Evolutionary conservation across 768 basidiomycete genomes (phyloP), one percentile per base, ranked within the genome.

Genomic region (Psilocybe cyanescens): DNA sequence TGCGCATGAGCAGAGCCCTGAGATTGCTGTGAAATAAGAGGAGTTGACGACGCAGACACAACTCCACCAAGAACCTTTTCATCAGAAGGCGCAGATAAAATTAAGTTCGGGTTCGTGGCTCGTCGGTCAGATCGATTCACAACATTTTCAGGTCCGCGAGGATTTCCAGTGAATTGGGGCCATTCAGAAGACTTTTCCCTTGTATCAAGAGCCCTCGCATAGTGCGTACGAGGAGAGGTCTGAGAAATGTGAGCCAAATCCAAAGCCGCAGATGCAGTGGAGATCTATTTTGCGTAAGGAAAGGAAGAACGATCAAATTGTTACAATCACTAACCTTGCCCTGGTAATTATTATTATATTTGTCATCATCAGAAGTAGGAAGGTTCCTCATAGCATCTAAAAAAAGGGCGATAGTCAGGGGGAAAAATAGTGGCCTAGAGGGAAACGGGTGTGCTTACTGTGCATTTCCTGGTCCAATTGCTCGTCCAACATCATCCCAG

Each of bases 381-480:
- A 92, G 81, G 69, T 94, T 86, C 75, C 87, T 86, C 86, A 95
- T 95, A 8, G 94, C 92, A 75, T 94, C 94, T 94, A 73, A 8
- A 58, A 37, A 58, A 29, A 65, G 30, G 41, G 61, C 68, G 47
- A 64, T 57, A 35, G 66, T 24, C 46, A 59, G 56, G 54, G 54
- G 41, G 31, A 58, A 31, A 11, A 37, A 7, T 41, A 14, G 58
- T 39, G 47, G 54, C 62, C 33, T 29, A 49, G n/a, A 31, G 41
- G 8, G 7, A 35, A 35, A 35, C 24, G 2, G 46, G 7, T 45
- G 29, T 16, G 83, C 90, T 68, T 67, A 95, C 94, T 95, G 71
- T 95, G 89, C 87, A 97, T 95, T 72, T 97, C 95, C 76, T 93
- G 87, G 70, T 97, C 95, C 66, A 97, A 76, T 70, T 96, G 94